phyloP scores from a whole-genome alignment of 139 green algal genomes.

The Ostreobium quekettii region DNA sequence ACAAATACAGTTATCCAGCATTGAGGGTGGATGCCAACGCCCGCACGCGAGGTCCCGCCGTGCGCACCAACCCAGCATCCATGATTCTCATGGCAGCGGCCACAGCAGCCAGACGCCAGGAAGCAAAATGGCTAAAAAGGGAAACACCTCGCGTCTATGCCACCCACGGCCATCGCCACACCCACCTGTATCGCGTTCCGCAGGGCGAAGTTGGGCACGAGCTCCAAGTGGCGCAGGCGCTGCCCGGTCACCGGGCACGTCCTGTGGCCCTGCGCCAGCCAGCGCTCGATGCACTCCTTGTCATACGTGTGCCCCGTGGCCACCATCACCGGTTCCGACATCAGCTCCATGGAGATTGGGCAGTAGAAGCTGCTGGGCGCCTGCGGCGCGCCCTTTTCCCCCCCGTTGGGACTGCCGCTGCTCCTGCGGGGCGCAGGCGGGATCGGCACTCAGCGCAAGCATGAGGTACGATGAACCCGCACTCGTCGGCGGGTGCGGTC shows the following conservation, averaged over 20 bases:
- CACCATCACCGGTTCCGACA: conserved; percentile 88
- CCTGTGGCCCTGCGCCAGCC: conserved; percentile 74
- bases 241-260: conserved; percentile 87
- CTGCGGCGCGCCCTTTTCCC: conserved; percentile 18
- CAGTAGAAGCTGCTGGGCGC: conserved; percentile 63
- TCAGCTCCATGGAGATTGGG: conserved; percentile 86
- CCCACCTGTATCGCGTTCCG: conserved; percentile 71
- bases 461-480: not conserved
- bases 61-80: no score
- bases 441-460: not conserved
- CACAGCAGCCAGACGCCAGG: not conserved
- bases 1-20: no score
- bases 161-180: not conserved
- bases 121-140: not conserved
- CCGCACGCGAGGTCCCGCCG: no score
- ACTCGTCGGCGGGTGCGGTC: no score
- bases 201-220: conserved; percentile 87
- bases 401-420: not conserved
- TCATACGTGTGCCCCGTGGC: conserved; percentile 93
- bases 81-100: no score
- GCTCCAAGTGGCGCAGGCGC: conserved; percentile 77
- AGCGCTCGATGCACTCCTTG: conserved; percentile 76
- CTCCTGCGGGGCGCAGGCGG: conserved; percentile 3
- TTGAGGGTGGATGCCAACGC: no score
- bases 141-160: not conserved